Evolutionary conservation across 768 basidiomycete genomes (phyloP).

Genomic region (Sarcodon aspratus): DNA sequence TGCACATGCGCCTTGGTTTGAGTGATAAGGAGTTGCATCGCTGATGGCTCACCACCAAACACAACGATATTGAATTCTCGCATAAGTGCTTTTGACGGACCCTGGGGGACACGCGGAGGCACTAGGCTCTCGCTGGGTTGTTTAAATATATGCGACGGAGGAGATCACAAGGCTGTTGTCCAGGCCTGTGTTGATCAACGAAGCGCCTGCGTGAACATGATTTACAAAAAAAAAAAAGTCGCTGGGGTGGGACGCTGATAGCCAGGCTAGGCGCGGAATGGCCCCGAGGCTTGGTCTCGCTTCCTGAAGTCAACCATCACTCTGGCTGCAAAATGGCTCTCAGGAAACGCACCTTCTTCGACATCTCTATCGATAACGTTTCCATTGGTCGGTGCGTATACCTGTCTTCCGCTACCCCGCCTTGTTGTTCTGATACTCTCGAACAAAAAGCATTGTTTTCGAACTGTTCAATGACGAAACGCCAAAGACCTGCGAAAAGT

Average conservation of each 20-base stretch:
- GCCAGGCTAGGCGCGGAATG: no score
- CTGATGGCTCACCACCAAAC: slow-evolving; percentile 50
- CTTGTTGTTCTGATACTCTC: slow-evolving; percentile 2
- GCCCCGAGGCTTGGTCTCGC: no score
- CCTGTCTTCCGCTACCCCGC: not conserved
- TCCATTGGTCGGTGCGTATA: slow-evolving; percentile 41
- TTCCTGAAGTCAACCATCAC: no score
- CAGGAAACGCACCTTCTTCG: slow-evolving; percentile 57
- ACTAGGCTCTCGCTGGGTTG: no score
- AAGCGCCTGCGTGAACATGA: no score
- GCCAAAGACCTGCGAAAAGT: slow-evolving; percentile 81
- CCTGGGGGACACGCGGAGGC: slow-evolving; percentile 4
- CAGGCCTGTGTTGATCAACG: no score
- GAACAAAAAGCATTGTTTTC: slow-evolving; percentile 45
- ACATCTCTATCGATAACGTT: slow-evolving; percentile 41
- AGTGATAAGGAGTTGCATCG: not conserved
- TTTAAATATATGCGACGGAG: no score
- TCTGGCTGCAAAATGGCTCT: slow-evolving; percentile 2
- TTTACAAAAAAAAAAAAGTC: no score
- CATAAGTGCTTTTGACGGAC: slow-evolving; percentile 26
- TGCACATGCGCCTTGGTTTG: not conserved
- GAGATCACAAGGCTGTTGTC: no score
- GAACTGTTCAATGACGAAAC: slow-evolving; percentile 66
- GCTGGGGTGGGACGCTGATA: no score
- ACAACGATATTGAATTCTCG: slow-evolving; percentile 70